Percentiles rank a stretch among this genome's conserved stretches.
phyloP scores from a whole-genome alignment of 2,329 filamentous ascomycete species.

The Curvularia sp. region DNA sequence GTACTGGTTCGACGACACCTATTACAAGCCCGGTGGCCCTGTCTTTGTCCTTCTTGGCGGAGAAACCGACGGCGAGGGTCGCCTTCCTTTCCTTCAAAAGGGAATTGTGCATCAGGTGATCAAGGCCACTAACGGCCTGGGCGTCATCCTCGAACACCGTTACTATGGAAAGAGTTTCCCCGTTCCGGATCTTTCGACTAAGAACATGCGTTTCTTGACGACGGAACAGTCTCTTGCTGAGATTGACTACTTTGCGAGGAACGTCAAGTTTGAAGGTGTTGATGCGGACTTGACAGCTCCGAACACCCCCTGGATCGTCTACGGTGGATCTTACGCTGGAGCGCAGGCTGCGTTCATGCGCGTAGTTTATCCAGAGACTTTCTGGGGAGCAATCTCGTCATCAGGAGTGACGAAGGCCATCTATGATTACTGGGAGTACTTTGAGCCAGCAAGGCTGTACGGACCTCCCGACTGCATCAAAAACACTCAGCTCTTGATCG shows the following conservation, averaged over 20 bases:
- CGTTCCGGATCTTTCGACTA: slow-evolving; percentile 67
- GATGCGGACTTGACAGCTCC: slow-evolving; percentile 70
- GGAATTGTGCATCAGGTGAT: slow-evolving; percentile 76
- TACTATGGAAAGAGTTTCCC: slow-evolving; percentile 85
- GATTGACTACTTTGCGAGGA: slow-evolving; percentile 77
- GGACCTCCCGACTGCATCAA: slow-evolving; percentile 69
- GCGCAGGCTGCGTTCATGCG: slow-evolving; percentile 79
- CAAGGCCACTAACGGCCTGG: slow-evolving; percentile 70
- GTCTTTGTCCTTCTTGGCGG: slow-evolving; percentile 79
- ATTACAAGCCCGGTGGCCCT: slow-evolving; percentile 79
- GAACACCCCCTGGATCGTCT: slow-evolving; percentile 74
- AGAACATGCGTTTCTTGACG: slow-evolving; percentile 80
- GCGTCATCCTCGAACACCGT: slow-evolving; percentile 82
- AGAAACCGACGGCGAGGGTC: slow-evolving; percentile 68
- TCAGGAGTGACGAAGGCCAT: slow-evolving; percentile 81
- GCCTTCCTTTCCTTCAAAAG: slow-evolving; percentile 76
- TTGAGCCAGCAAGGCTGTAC: slow-evolving; percentile 63
- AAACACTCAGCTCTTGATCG: slow-evolving; percentile 66
- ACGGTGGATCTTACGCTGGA: slow-evolving; percentile 85
- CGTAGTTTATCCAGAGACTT: slow-evolving; percentile 77
- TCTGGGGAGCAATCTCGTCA: slow-evolving; percentile 79
- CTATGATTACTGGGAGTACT: slow-evolving; percentile 75
- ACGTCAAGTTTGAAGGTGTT: slow-evolving; percentile 74
- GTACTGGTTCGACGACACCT: slow-evolving; percentile 82
- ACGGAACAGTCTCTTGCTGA: slow-evolving; percentile 85